Percentiles rank a stretch among this genome's conserved stretches.
Evolutionary conservation across 2,329 filamentous ascomycete genomes (phyloP).

Genomic region (Thielaviopsis musarum): DNA sequence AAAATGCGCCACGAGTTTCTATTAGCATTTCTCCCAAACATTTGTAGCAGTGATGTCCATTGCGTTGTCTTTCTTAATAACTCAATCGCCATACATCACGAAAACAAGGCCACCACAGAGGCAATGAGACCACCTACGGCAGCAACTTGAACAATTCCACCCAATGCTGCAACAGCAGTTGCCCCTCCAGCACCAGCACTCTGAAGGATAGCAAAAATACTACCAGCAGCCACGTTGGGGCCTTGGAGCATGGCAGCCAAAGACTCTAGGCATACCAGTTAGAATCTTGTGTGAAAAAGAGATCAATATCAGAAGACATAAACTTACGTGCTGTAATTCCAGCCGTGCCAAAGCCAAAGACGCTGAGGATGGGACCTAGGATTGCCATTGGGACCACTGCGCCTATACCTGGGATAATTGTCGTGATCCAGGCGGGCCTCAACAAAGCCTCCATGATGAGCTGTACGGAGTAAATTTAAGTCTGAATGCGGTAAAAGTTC

Average conservation of each 20-base stretch:
- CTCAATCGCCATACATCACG: neutral
- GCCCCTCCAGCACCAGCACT: constrained; percentile 5
- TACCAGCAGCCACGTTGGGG: neutral
- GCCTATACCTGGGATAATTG: neutral
- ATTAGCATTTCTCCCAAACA: too few species aligned
- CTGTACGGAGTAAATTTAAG: too few species aligned
- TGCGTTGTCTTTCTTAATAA: too few species aligned
- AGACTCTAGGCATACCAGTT: neutral
- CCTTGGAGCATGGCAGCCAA: neutral
- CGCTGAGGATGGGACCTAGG: neutral
- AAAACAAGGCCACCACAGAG: neutral
- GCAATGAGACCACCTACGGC: neutral
- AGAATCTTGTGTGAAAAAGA: neutral
- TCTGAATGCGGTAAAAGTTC: too few species aligned
- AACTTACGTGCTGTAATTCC: neutral
- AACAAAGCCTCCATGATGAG: too few species aligned
- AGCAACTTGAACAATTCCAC: neutral
- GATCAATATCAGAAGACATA: neutral
- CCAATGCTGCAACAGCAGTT: neutral
- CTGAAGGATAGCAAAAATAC: constrained; percentile 5
- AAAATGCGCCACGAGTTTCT: too few species aligned
- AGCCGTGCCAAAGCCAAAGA: neutral
- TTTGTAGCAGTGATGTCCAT: too few species aligned
- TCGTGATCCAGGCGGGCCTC: too few species aligned
- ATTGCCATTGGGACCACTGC: neutral